Conservation (phyloP, 1,139 yeast species). For the Protomyces macrosporus region DNA sequence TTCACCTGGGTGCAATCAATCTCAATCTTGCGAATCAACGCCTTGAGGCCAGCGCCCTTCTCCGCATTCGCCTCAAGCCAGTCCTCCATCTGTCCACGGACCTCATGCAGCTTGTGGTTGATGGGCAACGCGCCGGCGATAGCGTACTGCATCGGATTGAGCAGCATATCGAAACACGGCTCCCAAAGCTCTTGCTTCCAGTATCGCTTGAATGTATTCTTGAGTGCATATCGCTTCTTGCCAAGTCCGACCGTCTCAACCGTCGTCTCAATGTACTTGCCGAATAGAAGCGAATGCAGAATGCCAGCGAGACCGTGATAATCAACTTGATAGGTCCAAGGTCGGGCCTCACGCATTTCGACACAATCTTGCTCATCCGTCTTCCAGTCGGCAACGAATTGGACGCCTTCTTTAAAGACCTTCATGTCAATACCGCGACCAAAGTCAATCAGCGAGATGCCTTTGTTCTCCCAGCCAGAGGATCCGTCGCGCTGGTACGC, state of each 20-base stretch:
- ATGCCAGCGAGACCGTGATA: conserved; percentile 78
- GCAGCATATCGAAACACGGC: conserved; percentile 56
- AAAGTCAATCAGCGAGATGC: conserved; percentile 70
- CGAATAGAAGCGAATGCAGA: conserved; percentile 61
- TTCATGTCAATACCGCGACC: conserved; percentile 74
- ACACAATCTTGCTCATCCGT: conserved; percentile 72
- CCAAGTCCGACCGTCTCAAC: conserved; percentile 21
- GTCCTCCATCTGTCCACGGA: conserved; percentile 46
- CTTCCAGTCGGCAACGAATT: conserved; percentile 59
- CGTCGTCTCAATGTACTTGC: conserved; percentile 52
- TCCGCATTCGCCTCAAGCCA: conserved; percentile 42
- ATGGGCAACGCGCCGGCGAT: conserved; percentile 41
- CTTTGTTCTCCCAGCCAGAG: conserved; percentile 52
- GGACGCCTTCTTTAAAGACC: conserved; percentile 48
- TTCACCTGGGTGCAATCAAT: conserved; percentile 1
- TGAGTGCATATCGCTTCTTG: conserved; percentile 41
- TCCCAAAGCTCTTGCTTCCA: conserved; percentile 76
- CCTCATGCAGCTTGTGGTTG: conserved; percentile 40
- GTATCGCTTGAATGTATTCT: conserved; percentile 57
- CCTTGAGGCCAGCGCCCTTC: conserved; percentile 28
- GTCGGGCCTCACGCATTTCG: conserved; percentile 56
- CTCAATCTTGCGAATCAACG: conserved; percentile 19
- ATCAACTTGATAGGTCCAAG: conserved; percentile 82
- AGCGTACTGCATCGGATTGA: conserved; percentile 51
- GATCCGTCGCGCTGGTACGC: conserved; percentile 41